phyloP scores from a whole-genome alignment of 2,329 filamentous ascomycete species.

The Metarhizium brunneum region DNA sequence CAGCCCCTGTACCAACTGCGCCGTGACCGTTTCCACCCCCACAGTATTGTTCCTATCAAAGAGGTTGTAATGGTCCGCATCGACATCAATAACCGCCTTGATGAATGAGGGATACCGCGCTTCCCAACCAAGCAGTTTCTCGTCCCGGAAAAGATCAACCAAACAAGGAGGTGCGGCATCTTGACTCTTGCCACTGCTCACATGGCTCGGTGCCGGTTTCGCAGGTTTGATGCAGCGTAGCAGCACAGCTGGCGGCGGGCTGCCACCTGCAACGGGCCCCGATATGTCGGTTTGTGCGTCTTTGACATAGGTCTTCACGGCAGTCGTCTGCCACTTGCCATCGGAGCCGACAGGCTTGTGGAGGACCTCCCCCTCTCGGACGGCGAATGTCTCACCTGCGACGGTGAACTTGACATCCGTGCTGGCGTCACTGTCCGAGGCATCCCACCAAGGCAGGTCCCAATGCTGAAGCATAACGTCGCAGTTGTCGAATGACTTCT shows the following conservation, averaged over 20 bases:
- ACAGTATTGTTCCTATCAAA: slow-evolving; percentile 12
- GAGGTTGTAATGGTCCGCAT: slow-evolving; percentile 17
- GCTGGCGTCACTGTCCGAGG: slow-evolving; percentile 9
- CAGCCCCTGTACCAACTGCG: slow-evolving; percentile 6
- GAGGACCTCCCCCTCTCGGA: slow-evolving; percentile 11
- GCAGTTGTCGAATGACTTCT: slow-evolving; percentile 20
- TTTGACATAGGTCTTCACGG: neutral
- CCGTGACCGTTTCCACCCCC: slow-evolving; percentile 9
- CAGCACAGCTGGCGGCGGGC: slow-evolving; percentile 16
- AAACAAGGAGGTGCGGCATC: slow-evolving; percentile 6
- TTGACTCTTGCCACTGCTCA: slow-evolving; percentile 1
- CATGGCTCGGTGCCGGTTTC: neutral
- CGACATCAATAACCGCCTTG: slow-evolving; percentile 17
- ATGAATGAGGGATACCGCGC: slow-evolving; percentile 18
- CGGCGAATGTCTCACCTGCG: slow-evolving; percentile 9
- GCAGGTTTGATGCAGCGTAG: slow-evolving; percentile 12
- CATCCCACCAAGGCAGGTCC: slow-evolving; percentile 17
- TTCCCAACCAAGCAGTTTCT: slow-evolving; percentile 19
- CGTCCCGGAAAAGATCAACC: slow-evolving; percentile 16
- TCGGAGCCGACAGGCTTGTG: slow-evolving; percentile 11
- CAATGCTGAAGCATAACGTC: slow-evolving; percentile 20
- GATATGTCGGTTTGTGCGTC: neutral
- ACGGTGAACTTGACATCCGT: slow-evolving; percentile 10
- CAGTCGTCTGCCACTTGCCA: slow-evolving; percentile 8
- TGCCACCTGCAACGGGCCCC: slow-evolving; percentile 3